Conservation (phyloP, 805 yeast species). For the Yamadazyma ubonensis region DNA sequence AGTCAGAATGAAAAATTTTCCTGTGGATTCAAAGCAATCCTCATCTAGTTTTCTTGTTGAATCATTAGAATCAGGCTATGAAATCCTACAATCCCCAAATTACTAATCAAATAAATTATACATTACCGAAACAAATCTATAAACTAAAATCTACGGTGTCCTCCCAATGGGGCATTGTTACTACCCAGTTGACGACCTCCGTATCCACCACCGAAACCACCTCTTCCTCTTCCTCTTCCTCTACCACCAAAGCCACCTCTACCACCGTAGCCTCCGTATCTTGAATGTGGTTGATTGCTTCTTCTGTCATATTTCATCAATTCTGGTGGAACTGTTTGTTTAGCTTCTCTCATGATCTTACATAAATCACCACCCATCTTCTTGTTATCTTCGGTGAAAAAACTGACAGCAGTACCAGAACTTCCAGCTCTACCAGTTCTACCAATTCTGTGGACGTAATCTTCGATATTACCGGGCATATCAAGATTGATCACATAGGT, state of each 20-base stretch:
- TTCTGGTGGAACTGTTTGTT: conserved; percentile 83
- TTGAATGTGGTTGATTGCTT: conserved; percentile 63
- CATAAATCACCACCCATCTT: conserved; percentile 88
- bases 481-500: conserved; percentile 91
- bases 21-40: no score
- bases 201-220: conserved; percentile 40
- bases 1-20: no score
- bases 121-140: conserved; percentile 1
- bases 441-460: conserved; percentile 97
- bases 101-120: no score
- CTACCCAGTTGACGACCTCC: conserved; percentile 42
- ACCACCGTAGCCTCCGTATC: conserved; percentile 53
- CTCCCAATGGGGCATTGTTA: conserved; percentile 47
- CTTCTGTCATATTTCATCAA: conserved; percentile 62
- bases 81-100: no score
- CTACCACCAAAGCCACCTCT: conserved; percentile 54
- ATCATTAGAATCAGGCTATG: no score
- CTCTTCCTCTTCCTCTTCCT: conserved; percentile 47
- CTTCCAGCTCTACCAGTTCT: conserved; percentile 99
- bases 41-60: no score
- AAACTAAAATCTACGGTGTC: conserved; percentile 41
- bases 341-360: conserved; percentile 91
- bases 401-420: conserved; percentile 90
- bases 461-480: conserved; percentile 98
- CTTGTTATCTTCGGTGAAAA: conserved; percentile 86